Base-by-base conservation (phyloP, 768 basidiomycete species). In the Scleroderma citrinum region DNA sequence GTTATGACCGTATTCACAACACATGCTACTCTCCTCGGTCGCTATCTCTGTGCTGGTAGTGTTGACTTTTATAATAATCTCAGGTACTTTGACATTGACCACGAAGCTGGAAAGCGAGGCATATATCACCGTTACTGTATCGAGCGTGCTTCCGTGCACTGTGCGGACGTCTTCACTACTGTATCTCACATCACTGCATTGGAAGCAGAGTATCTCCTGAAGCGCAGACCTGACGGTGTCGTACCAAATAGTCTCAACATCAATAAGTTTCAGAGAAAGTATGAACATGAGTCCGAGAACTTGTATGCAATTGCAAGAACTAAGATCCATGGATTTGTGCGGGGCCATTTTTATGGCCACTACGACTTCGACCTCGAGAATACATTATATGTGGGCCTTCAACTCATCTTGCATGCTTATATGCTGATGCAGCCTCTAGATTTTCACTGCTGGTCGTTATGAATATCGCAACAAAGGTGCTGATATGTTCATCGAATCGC, bases 51-150 rank as follows among this genome's bases (percentile, higher is more conserved):
- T 59, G 96, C 96, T 1, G 96, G 96, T 52, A 88, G 84, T 40
- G 96, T 97, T 62, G 96, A 99, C 59, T 99, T 99, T 61, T 99
- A 99, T 79, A 99, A 98, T 76, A 97, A 99, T 67, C 77, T 99
- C 17, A 92, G 95, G 67, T 97, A 98, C 75, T 99, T 99, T 66
- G 96, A 99, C 57, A 96, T 98, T 52, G 96, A 99, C 61, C 95
- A 98, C 64, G 96, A 99, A 70, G 96, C 96, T 0, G 96, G 96
- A 36, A 98, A 98, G 71, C 83, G 96, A 52, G 96, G 96, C 14
- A 99, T 99, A 65, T 99, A 99, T 69, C 96, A 99, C 66, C 69
- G 85, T 41, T 98, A 99, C 73, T 99, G 96, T 68, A 93, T 99
- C 66, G 96, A 99, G 66, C 83, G 96, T 45, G 87, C 90, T 4